Evolutionary conservation across 2,329 filamentous ascomycete species (phyloP), one percentile per base, ranked within the genome.

Genomic region (Hypoxylon sp.): DNA sequence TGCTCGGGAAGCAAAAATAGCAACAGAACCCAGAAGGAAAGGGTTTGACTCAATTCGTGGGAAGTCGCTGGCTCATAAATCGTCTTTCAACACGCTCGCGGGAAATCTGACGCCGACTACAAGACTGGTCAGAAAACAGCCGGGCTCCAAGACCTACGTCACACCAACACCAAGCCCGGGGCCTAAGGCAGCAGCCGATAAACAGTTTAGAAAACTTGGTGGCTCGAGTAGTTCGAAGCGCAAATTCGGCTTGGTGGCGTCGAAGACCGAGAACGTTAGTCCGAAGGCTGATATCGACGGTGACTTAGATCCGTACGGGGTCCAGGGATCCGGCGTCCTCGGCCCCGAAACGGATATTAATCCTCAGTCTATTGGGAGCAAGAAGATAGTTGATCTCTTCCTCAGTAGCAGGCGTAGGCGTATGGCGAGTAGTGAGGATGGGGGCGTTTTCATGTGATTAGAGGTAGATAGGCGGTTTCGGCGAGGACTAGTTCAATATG

Each of bases 301-400:
- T 11, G 67, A 68, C 19, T 26, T 67, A 64, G 65, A 75, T 67
- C 56, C 74, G 47, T 60, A 76, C 62, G 57, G 61, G 52, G 53
- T 68, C 44, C 47, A 71, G 39, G 68, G 64, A 19, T 47, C 67
- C 9, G 69, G 68, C 54, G 29, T 72, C 31, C 60, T 73, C 11
- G 63, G 72, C 13, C 65, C 63, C 19, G 54, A 60, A 3, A 65
- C 65, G 19, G 65, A 52, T 8, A 3, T 22, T 2, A 65, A 55
- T 10, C n/a, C 77, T 0, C 81, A 83, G 63, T 75, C 75, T 0
- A 75, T 82, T 65, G 83, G 83, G 2, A 85, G 85, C 71, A 83
- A 83, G 74, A 79, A 80, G 46, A 87, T 88, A 83, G 85, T 88
- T 6, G 85, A 88, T 57, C 65, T 84, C 53, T 88, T 88, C 72